Conservation (phyloP, 2,329 filamentous ascomycete species). For the Albifimbria verrucaria region DNA sequence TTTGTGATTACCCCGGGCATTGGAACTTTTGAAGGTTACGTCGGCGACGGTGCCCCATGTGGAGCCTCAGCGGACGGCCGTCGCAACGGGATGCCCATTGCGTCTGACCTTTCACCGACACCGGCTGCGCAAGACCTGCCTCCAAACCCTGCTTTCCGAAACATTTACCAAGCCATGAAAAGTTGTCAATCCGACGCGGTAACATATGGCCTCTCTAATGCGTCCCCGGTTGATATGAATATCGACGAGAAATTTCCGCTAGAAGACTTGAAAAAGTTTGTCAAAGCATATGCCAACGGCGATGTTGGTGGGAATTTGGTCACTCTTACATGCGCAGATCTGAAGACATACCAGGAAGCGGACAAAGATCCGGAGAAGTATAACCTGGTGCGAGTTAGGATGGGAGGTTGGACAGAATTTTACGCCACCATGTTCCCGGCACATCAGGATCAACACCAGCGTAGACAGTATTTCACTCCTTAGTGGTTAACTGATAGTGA, state of each 20-base stretch:
- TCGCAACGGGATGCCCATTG: not conserved
- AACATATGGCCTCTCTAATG: not conserved
- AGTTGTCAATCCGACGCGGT: not conserved
- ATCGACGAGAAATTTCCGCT: not conserved
- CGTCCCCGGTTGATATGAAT: not conserved
- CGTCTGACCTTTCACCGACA: not conserved
- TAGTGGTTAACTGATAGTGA: too few relatives aligned
- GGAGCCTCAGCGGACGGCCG: not conserved
- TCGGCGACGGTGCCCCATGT: not conserved
- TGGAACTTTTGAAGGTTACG: not conserved
- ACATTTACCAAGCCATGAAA: not conserved
- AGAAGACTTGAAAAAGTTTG: not conserved
- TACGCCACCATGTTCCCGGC: not conserved
- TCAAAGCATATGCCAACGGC: not conserved
- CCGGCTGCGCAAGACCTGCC: not conserved
- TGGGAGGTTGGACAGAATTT: not conserved
- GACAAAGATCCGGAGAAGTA: not conserved
- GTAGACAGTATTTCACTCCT: not conserved
- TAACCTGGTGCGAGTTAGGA: not conserved
- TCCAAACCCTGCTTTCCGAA: not conserved
- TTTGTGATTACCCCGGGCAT: not conserved
- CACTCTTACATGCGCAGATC: not conserved
- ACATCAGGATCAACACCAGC: not conserved
- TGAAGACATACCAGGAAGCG: not conserved
- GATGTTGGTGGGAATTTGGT: not conserved